Conservation (phyloP, 1,284 basidiomycete genomes). For the Tylopilus sp. region DNA sequence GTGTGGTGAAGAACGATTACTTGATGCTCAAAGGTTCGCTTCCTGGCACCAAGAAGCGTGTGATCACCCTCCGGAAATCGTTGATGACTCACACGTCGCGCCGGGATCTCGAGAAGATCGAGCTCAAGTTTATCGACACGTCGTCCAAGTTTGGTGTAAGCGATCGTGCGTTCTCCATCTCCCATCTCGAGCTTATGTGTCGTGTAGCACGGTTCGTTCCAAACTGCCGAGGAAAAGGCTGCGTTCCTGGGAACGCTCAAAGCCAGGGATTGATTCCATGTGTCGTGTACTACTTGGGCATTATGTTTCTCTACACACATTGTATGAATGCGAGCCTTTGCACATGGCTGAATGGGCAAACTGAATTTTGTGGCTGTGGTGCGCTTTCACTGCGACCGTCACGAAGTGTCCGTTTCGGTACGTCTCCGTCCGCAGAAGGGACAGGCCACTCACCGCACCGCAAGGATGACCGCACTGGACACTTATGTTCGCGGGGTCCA, state of each 20-base stretch:
- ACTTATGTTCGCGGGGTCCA: slow-evolving; percentile 81
- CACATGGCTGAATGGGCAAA: slow-evolving; percentile 2
- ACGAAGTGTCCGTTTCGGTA: slow-evolving; percentile 54
- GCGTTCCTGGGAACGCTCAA: slow-evolving; percentile 94
- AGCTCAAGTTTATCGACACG: slow-evolving; percentile 99
- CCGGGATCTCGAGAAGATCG: slow-evolving; percentile 92
- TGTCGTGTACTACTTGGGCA: slow-evolving; percentile 34
- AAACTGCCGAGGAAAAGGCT: slow-evolving; percentile 93
- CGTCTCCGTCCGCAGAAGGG: slow-evolving; percentile 20
- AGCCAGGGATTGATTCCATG: slow-evolving; percentile 56
- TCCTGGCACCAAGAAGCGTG: slow-evolving; percentile 97
- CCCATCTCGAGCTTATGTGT: slow-evolving; percentile 6
- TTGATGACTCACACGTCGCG: slow-evolving; percentile 87
- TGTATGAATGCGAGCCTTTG: slow-evolving; percentile 40
- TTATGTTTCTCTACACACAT: slow-evolving; percentile 37
- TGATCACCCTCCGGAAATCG: slow-evolving; percentile 89
- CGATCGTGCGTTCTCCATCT: slow-evolving; percentile 17
- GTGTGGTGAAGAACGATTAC: slow-evolving; percentile 98
- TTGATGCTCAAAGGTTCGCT: slow-evolving; percentile 93
- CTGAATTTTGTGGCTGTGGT: slow-evolving; percentile 12
- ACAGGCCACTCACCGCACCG: slow-evolving; percentile 6
- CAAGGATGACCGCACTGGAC: slow-evolving; percentile 70
- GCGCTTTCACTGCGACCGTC: slow-evolving; percentile 11
- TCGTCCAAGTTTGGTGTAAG: slow-evolving; percentile 91
- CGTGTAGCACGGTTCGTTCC: slow-evolving; percentile 86